Base-by-base conservation (phyloP, 176 grass and related monocot genomes). In the Eleusine coracana region DNA sequence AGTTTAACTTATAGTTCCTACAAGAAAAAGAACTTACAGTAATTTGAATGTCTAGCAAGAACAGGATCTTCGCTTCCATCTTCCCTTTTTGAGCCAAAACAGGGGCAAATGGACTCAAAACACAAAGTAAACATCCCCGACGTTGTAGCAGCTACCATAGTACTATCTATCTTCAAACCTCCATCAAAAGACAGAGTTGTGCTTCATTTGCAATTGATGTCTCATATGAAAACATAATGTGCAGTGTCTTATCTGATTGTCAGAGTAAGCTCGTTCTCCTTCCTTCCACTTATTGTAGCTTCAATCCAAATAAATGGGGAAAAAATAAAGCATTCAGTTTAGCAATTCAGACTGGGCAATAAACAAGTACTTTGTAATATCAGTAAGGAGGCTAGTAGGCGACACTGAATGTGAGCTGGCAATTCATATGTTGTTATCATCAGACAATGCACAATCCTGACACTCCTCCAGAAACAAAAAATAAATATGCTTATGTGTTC, bases 1-100 rank as follows among this genome's bases (percentile, higher is more conserved):
- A 37, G 63, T 75, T 76, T 56, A 51, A 84, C 89, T 0, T 51
- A 59, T 0, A 9, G 55, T n/a, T 55, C 7, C 20, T 59, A 34
- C 31, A 34, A 34, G 31, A n/a, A 21, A 23, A 59, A 56, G n/a
- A 59, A 59, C 56, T 83, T 91, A 94, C 92, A 84, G 65, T 89
- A 89, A 86, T 83, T 90, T 77, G 70, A 75, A 81, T 77, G 87
- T 72, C 44, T 74, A 59, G 3, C 6, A 25, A 89, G 83, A 84
- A 98, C 84, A 74, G 89, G 92, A 68, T 92, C 92, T 70, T 91
- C 96, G 49, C 86, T 92, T 37, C 83, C 86, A 75, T 91, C 93
- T 31, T 52, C 87, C 41, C 68, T 83, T 89, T 75, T 98, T 16
- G 89, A 84, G 21, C 89, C 71, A 77, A 92, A 89, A 75, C 96